Evolutionary conservation across 2,329 filamentous ascomycete species (phyloP), one percentile per base, ranked within the genome.

Genomic region (Ophiocordyceps camponoti-rufipedis): DNA sequence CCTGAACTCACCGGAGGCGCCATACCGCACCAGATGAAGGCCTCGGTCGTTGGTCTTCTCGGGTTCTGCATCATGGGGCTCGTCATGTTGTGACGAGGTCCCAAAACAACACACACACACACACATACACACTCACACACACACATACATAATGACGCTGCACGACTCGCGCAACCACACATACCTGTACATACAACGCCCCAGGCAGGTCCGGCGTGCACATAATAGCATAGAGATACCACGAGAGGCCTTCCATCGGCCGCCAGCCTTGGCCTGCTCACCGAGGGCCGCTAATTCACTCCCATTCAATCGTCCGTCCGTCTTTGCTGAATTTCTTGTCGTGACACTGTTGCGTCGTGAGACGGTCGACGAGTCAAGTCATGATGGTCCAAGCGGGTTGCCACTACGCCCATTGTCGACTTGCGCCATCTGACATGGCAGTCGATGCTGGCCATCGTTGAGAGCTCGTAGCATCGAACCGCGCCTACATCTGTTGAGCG

Each of bases 31-130:
- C 55, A 57, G 44, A 56, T 61, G 57, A 53, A 61, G 48, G 51
- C 52, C 42, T 63, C 60, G 43, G 56, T 60, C 49, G 55, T 50
- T 40, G 60, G 60, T 32, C 52, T 63, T n/a, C 45, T 63, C 46
- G 60, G 58, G 33, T 63, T 63, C 48, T 59, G 58, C 49, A 58
- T 61, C 51, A 56, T 63, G 53, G 56, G 59, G 16, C 50, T 63
- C 43, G 54, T 62, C 50, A 53, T 62, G 52, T 43, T 62, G 46
- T 63, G 54, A 47, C 28, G 35, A 14, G 7, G 35, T 28, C 35
- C 31, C 18, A 19, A 23, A 23, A 23, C 23, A 23, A 23, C 23
- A 23, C 23, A 23, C 23, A 23, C 23, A 23, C 23, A 23, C 23
- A 23, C 42, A 45, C 9, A 12, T 16, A 5, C 5, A 28, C 18